Evolutionary conservation across 2,329 filamentous ascomycete species (phyloP).

Genomic region (Phaeomoniella chlamydospora): DNA sequence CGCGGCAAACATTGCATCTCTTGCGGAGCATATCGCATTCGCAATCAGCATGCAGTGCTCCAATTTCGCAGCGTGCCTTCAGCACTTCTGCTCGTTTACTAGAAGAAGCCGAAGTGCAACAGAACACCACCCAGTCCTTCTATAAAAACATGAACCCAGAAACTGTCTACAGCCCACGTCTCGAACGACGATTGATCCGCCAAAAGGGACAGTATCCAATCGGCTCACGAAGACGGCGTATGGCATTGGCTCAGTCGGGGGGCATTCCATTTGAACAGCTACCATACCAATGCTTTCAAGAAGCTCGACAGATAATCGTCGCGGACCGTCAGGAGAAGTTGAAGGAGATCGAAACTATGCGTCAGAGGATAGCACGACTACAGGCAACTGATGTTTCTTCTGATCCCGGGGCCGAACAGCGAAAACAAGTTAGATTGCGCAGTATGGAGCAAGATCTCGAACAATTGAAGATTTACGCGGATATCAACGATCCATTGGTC

Average conservation of each 20-base stretch:
- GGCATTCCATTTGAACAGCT: conserved; percentile 76
- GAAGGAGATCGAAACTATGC: conserved; percentile 51
- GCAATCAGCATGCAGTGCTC: not conserved
- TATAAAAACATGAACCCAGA: conserved; percentile 42
- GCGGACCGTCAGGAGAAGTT: conserved; percentile 74
- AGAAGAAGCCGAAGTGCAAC: conserved; percentile 29
- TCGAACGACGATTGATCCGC: conserved; percentile 55
- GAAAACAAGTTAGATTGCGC: conserved; percentile 51
- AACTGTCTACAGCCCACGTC: conserved; percentile 47
- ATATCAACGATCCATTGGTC: conserved; percentile 87
- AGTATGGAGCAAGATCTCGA: conserved; percentile 62
- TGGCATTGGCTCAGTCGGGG: conserved; percentile 48
- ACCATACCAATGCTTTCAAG: conserved; percentile 96
- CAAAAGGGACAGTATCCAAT: conserved; percentile 52
- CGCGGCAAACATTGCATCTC: not conserved
- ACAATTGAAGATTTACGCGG: conserved; percentile 71
- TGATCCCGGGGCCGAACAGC: conserved; percentile 46
- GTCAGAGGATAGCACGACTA: conserved; percentile 53
- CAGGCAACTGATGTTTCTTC: conserved; percentile 39
- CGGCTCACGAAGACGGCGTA: conserved; percentile 72
- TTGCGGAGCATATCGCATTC: not conserved
- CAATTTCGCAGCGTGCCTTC: conserved; percentile 29
- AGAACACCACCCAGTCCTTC: conserved; percentile 20
- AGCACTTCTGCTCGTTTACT: conserved; percentile 27
- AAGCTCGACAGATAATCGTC: conserved; percentile 70